These are phyloP conservation scores for Silene uniflora DNA, from an alignment of 148 eudicot genomes.

Conservation along the genomic window DNA sequence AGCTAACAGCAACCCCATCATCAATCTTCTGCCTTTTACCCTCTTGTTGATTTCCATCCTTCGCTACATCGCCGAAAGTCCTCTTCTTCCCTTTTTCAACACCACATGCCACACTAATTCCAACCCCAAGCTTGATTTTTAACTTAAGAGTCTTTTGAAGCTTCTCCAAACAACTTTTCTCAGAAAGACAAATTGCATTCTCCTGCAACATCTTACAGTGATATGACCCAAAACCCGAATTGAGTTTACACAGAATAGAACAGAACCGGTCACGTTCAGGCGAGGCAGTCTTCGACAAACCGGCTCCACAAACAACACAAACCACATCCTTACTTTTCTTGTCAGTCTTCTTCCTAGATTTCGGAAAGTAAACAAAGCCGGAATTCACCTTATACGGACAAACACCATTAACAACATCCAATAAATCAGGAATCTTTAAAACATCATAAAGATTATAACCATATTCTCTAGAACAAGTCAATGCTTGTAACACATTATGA, in stretches of 20 bases:
- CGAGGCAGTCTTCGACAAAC: not conserved
- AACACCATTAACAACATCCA: slow-evolving; percentile 8
- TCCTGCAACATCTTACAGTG: not conserved
- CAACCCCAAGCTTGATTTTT: not conserved
- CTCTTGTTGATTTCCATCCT: not conserved
- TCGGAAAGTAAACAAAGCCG: slow-evolving; percentile 4
- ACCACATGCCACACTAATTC: not conserved
- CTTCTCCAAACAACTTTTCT: not conserved
- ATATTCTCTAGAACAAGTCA: slow-evolving; percentile 3
- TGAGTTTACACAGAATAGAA: not conserved
- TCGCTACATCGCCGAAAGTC: not conserved
- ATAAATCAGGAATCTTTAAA: not conserved
- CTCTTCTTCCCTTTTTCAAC: not conserved
- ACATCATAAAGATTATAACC: not conserved
- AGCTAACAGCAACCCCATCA: too few species aligned
- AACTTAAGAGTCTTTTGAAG: not conserved
- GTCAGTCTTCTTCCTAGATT: not conserved
- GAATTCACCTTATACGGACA: slow-evolving; percentile 1
- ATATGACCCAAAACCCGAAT: not conserved
- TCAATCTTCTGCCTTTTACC: too few species aligned
- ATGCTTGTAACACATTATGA: slow-evolving; percentile 5
- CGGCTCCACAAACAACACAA: not conserved
- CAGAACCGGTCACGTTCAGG: not conserved
- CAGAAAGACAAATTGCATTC: not conserved
- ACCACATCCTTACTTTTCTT: not conserved